Evolutionary conservation across 2,329 filamentous ascomycete genomes (phyloP).

Genomic region (Calonectria fujianensis): DNA sequence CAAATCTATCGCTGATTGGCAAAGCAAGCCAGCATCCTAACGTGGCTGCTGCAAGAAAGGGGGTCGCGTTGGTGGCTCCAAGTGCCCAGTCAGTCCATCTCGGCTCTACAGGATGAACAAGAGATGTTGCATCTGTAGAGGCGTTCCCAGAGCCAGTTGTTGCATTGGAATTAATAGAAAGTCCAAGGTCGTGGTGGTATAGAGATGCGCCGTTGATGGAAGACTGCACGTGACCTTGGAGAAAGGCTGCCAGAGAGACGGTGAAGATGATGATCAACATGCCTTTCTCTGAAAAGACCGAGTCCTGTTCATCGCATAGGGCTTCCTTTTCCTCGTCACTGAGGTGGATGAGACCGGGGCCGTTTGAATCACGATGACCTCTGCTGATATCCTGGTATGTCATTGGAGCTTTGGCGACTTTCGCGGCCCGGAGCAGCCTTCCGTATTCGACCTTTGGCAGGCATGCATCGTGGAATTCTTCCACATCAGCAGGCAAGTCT

Average conservation of each 20-base stretch:
- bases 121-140: conserved; percentile 6
- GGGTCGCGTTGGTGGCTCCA: conserved; percentile 61
- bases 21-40: conserved; percentile 61
- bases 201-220: conserved; percentile 63
- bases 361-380: neutral
- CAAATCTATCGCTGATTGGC: conserved; percentile 62
- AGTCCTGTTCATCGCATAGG: conserved; percentile 16
- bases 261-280: conserved; percentile 53
- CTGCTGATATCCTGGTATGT: conserved; percentile 29
- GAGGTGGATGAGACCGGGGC: neutral
- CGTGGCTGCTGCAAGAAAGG: conserved; percentile 61
- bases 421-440: conserved; percentile 24
- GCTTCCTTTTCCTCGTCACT: conserved; percentile 25
- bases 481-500: conserved; percentile 23
- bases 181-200: conserved; percentile 47
- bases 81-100: conserved; percentile 41
- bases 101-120: neutral
- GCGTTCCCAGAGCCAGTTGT: conserved; percentile 20
- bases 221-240: conserved; percentile 65
- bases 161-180: neutral
- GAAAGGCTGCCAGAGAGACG: conserved; percentile 64
- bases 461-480: conserved; percentile 17
- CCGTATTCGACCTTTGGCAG: conserved; percentile 21
- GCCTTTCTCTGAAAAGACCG: conserved; percentile 37
- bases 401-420: conserved; percentile 20